phyloP scores from a whole-genome alignment of 306 rosid species.

The Medicago arabica region DNA sequence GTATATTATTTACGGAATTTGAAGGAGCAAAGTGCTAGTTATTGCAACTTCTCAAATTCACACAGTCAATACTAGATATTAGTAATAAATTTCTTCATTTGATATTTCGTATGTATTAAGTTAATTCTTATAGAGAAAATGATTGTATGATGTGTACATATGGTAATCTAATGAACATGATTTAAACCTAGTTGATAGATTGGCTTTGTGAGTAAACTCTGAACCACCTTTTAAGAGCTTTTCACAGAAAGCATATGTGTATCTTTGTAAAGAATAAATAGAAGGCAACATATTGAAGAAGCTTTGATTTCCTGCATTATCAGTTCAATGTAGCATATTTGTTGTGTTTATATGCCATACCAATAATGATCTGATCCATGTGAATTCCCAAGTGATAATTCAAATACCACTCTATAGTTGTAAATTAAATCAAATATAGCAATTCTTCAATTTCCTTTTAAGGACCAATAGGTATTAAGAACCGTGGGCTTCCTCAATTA shows the following conservation, averaged over 20 bases:
- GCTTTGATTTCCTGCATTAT: too few relatives aligned
- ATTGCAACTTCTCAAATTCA: constrained; percentile 38
- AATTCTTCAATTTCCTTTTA: too few relatives aligned
- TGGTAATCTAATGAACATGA: constrained; percentile 10
- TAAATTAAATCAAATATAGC: too few relatives aligned
- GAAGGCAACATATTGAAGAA: neutral
- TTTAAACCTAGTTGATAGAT: constrained; percentile 15
- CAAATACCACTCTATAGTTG: too few relatives aligned
- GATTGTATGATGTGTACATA: constrained; percentile 39
- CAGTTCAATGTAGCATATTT: too few relatives aligned
- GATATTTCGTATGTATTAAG: neutral
- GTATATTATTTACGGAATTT: constrained; percentile 18
- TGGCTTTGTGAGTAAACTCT: constrained; percentile 15
- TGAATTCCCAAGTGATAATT: too few relatives aligned
- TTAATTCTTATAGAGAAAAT: constrained; percentile 27
- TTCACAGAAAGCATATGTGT: constrained; percentile 25
- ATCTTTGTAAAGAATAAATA: constrained; percentile 16
- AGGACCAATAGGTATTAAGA: too few relatives aligned
- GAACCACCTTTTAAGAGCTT: too few relatives aligned
- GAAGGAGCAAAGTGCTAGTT: constrained; percentile 34
- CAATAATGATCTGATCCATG: too few relatives aligned
- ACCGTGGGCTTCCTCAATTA: too few relatives aligned
- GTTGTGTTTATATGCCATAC: too few relatives aligned
- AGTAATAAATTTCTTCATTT: constrained; percentile 37
- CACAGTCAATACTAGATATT: neutral